Base-by-base conservation (phyloP, 257 asterid species). In the Linaria vulgaris region DNA sequence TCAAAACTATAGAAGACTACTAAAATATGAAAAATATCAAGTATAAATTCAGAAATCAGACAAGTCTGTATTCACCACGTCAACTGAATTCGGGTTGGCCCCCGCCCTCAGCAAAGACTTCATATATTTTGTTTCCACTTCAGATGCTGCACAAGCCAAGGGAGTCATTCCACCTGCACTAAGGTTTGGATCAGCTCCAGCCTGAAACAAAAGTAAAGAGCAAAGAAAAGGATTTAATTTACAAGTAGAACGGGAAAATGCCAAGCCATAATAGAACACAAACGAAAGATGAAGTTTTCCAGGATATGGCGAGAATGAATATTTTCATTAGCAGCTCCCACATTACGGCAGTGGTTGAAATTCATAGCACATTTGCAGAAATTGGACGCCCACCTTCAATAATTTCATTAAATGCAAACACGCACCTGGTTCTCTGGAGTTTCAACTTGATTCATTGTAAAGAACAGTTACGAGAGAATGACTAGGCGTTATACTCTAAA, bases 121-220 rank as follows among this genome's bases (percentile, higher is more conserved):
- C 13, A 69, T 25, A 38, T 53, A 39, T 41, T 55, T 45, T 0
- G 13, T 45, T 23, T 53, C 50, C 12, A 5, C 25, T 22, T 21
- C 25, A 0, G n/a, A 13, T 5, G 57, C 69, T 12, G 69, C 50
- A 21, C 3, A 19, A 23, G 9, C 38, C 16, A 61, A 50, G n/a
- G 74, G 69, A 14, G 31, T 45, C 31, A 41, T 13, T 13, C 74
- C 63, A 31, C 17, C 0, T 10, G 67, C 55, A 25, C 39, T 15
- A 30, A 27, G 3, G 34, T 27, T 54, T 20, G 69, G 74, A 21
- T 69, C 52, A 17, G 74, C 69, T 61, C 69, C 69, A 41, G 43
- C 69, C 69, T 69, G 64, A 46, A 60, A 61, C 6, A 14, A 16
- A 52, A 39, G 21, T 27, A 56, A 9, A 22, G 23, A 9, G 41